Conservation (phyloP, 176 grass and related monocot genomes). For the Oryza glaberrima region DNA sequence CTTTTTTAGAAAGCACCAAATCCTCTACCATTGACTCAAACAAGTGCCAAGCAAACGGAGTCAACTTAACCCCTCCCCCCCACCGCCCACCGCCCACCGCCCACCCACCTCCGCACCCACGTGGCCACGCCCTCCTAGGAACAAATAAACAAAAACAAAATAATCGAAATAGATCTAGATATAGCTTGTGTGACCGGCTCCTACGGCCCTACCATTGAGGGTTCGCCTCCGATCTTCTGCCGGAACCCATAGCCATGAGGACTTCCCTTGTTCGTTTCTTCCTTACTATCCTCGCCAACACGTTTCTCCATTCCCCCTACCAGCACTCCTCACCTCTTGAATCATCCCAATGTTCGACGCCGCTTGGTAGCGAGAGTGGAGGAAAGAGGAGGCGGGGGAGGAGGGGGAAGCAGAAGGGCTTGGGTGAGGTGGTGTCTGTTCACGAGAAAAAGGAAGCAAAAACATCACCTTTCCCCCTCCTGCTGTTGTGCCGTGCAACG, state of each 20-base stretch:
- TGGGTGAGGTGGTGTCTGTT: not conserved
- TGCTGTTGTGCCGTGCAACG: conserved; percentile 34
- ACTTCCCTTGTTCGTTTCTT: not conserved
- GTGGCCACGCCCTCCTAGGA: not conserved
- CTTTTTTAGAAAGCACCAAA: not conserved
- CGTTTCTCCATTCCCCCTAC: not conserved
- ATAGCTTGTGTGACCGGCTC: not conserved
- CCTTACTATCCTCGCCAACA: not conserved
- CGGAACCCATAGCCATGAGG: conserved; percentile 14
- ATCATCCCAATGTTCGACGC: not conserved
- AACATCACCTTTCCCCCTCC: conserved; percentile 20
- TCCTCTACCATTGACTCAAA: not conserved
- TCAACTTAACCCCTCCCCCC: not conserved
- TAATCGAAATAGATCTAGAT: conserved; percentile 1
- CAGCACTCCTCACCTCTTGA: not conserved
- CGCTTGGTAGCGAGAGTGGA: conserved; percentile 8
- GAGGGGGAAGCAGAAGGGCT: conserved; percentile 12
- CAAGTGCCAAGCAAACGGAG: not conserved
- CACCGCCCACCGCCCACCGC: no score
- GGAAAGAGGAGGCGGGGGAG: conserved; percentile 3
- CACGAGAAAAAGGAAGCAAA: not conserved
- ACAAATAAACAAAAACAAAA: not conserved
- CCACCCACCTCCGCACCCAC: no score
- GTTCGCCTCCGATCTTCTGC: not conserved
- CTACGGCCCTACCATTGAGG: not conserved